Percentiles rank a stretch among this genome's conserved stretches.
Conservation (phyloP, 108 stramenopile species). For the Discostella pseudostelligera region DNA sequence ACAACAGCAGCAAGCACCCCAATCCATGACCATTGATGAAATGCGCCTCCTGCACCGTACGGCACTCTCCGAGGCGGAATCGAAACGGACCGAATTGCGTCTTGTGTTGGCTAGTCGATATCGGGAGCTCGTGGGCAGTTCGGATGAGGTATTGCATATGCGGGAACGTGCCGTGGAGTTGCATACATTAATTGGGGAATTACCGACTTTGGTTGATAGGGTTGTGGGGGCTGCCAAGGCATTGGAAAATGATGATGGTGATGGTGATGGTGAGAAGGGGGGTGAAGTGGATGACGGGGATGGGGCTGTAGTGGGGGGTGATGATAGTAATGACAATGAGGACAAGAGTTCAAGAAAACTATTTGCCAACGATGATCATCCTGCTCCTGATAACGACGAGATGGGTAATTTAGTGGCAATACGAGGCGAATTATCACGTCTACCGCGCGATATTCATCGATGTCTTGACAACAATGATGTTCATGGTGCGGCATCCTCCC, state of each 20-base stretch:
- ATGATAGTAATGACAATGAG: background rate
- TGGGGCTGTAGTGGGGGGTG: background rate
- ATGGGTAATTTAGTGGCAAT: conserved; percentile 13
- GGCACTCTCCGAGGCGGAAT: conserved; percentile 77
- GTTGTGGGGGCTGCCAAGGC: conserved; percentile 28
- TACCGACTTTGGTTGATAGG: conserved; percentile 66
- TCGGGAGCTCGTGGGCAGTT: conserved; percentile 81
- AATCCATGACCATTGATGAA: conserved; percentile 80
- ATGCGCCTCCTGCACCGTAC: conserved; percentile 77
- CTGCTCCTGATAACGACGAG: background rate
- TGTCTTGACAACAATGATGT: conserved; percentile 67
- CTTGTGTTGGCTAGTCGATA: conserved; percentile 84
- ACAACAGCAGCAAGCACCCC: conserved; percentile 1
- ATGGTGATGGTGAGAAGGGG: background rate
- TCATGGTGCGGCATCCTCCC: conserved; percentile 60
- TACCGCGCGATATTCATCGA: conserved; percentile 71
- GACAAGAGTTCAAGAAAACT: conserved; percentile 2
- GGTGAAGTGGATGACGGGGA: background rate
- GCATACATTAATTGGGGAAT: conserved; percentile 58
- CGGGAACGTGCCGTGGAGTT: conserved; percentile 73
- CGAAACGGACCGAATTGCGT: conserved; percentile 84
- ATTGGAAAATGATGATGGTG: background rate
- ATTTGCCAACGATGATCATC: background rate
- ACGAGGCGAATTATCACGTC: conserved; percentile 46
- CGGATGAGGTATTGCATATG: conserved; percentile 86